phyloP scores from a whole-genome alignment of 1,284 basidiomycete genomes.

The Boletus semigastroideus region DNA sequence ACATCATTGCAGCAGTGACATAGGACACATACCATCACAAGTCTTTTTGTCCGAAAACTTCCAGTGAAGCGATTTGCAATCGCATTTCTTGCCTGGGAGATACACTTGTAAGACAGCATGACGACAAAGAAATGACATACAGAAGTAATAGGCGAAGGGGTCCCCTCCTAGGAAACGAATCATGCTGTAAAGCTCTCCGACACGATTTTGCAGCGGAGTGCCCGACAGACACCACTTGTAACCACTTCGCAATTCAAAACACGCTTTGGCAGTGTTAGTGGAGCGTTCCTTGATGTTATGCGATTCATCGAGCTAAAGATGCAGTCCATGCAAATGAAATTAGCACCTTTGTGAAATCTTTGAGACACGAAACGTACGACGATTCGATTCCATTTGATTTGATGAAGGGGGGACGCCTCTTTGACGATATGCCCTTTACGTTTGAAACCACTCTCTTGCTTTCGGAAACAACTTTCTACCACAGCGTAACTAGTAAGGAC shows the following conservation, averaged over 20 bases:
- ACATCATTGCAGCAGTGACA: background rate
- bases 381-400: slow-evolving; percentile 84
- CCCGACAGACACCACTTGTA: slow-evolving; percentile 97
- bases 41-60: slow-evolving; percentile 78
- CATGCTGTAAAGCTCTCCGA: slow-evolving; percentile 96
- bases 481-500: slow-evolving; percentile 82
- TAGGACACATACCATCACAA: slow-evolving; percentile 69
- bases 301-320: slow-evolving; percentile 85
- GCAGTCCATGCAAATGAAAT: slow-evolving; percentile 2
- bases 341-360: background rate
- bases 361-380: slow-evolving; percentile 44
- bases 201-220: slow-evolving; percentile 96
- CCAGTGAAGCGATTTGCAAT: slow-evolving; percentile 92
- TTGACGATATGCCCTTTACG: slow-evolving; percentile 84
- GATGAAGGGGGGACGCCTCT: slow-evolving; percentile 86
- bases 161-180: slow-evolving; percentile 91
- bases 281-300: slow-evolving; percentile 97
- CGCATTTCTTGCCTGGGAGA: slow-evolving; percentile 70
- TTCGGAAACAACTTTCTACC: slow-evolving; percentile 90
- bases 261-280: slow-evolving; percentile 95
- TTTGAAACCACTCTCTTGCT: slow-evolving; percentile 92
- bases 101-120: background rate
- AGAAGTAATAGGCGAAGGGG: slow-evolving; percentile 91
- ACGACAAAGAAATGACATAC: slow-evolving; percentile 45
- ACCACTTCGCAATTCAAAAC: slow-evolving; percentile 83